Percentiles rank a stretch among this genome's conserved stretches.
Conservation (phyloP, 73 alveolate species). For the Blepharisma japonicum region DNA sequence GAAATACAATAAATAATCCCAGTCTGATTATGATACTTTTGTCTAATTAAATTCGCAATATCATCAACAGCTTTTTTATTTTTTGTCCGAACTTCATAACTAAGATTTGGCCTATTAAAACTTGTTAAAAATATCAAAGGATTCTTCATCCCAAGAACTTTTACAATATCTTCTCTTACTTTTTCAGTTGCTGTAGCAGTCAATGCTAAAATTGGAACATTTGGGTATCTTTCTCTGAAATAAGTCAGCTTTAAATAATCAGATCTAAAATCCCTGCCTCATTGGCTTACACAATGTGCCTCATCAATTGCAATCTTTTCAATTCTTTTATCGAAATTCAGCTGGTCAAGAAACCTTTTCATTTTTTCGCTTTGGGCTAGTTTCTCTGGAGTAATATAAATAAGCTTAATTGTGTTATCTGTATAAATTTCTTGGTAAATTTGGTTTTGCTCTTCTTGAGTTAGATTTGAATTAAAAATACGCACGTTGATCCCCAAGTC, state of each 20-base stretch:
- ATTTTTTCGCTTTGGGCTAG: constrained; percentile 39
- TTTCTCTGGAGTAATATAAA: constrained; percentile 70
- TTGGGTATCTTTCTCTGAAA: constrained; percentile 75
- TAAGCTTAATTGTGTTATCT: constrained; percentile 26
- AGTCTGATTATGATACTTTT: constrained; percentile 38
- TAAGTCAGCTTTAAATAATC: constrained; percentile 82
- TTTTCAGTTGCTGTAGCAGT: constrained; percentile 98
- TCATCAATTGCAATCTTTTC: constrained; percentile 97
- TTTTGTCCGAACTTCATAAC: constrained; percentile 83
- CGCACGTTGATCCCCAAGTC: background rate
- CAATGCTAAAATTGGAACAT: constrained; percentile 91
- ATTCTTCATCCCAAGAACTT: constrained; percentile 69
- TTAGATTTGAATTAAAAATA: background rate
- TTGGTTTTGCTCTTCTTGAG: background rate
- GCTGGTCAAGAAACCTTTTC: constrained; percentile 37
- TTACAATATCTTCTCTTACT: constrained; percentile 88
- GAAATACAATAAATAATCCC: constrained; percentile 96
- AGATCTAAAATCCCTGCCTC: constrained; percentile 98
- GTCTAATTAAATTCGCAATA: constrained; percentile 59
- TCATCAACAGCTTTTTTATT: constrained; percentile 64
- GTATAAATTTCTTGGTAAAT: background rate
- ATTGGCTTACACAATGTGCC: constrained; percentile 98
- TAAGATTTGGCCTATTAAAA: constrained; percentile 86
- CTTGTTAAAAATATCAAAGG: constrained; percentile 81
- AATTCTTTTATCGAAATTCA: constrained; percentile 37